phyloP scores from a whole-genome alignment of 192 early-diverging fungal genomes.

The Thamnidium elegans region DNA sequence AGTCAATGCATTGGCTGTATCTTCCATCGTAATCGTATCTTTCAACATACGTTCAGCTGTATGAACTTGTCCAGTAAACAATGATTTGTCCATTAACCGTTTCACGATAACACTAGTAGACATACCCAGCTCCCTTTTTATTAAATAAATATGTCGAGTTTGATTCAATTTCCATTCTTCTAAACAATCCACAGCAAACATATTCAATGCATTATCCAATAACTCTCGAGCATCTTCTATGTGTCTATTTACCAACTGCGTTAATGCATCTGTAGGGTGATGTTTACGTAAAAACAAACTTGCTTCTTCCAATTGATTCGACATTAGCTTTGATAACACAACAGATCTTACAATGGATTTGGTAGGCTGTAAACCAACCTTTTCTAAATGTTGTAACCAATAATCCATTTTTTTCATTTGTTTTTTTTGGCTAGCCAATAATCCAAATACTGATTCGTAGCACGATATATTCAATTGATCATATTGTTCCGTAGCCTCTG shows the following conservation, averaged over 20 bases:
- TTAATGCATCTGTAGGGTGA: not conserved
- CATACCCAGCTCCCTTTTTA: not conserved
- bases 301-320: not conserved
- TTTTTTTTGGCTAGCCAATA: not conserved
- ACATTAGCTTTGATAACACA: not conserved
- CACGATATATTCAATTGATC: not conserved
- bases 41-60: not conserved
- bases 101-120: not conserved
- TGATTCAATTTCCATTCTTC: slow-evolving; percentile 9
- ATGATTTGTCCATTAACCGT: not conserved
- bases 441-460: not conserved
- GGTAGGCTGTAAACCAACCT: not conserved
- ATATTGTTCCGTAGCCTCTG: not conserved
- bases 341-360: slow-evolving; percentile 1
- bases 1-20: not conserved
- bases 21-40: not conserved
- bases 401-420: not conserved
- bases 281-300: not conserved
- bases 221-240: not conserved
- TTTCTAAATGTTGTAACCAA: not conserved
- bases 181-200: slow-evolving; percentile 3
- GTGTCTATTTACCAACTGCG: not conserved
- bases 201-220: slow-evolving; percentile 14
- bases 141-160: not conserved
- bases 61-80: not conserved